Conservation (phyloP, 176 grass and related monocot species). For the Oryza longistaminata region DNA sequence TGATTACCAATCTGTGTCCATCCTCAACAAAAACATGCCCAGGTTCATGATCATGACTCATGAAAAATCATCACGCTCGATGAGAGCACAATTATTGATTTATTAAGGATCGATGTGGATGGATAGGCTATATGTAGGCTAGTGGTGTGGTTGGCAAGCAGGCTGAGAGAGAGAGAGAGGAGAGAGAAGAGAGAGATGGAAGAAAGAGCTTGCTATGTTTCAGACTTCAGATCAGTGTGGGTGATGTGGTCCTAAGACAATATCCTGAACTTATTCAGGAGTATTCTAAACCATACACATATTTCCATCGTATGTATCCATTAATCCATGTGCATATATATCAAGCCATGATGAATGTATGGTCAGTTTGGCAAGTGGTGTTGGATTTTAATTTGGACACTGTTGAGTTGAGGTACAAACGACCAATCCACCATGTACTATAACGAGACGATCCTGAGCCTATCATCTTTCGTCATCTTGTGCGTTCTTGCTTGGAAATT, state of each 20-base stretch:
- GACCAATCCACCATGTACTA: not conserved
- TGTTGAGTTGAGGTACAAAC: not conserved
- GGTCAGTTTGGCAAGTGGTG: not conserved
- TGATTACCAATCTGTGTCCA: not conserved
- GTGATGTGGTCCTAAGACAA: not conserved
- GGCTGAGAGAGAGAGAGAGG: too few relatives aligned
- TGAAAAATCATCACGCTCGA: not conserved
- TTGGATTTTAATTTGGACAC: not conserved
- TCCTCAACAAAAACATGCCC: not conserved
- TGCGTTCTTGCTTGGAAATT: not conserved
- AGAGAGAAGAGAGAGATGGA: too few relatives aligned
- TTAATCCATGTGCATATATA: not conserved
- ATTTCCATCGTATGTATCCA: not conserved
- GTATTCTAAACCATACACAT: not conserved
- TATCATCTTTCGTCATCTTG: not conserved
- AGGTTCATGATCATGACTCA: not conserved
- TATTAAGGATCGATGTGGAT: not conserved
- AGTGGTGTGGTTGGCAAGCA: not conserved
- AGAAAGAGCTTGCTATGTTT: not conserved
- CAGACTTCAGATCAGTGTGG: not conserved
- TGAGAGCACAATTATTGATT: not conserved
- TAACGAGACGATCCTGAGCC: not conserved
- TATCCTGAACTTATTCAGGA: not conserved
- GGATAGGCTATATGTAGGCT: not conserved
- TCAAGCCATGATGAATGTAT: not conserved